Conservation (phyloP, 164 flowering plant genomes). For the Buxus sempervirens region DNA sequence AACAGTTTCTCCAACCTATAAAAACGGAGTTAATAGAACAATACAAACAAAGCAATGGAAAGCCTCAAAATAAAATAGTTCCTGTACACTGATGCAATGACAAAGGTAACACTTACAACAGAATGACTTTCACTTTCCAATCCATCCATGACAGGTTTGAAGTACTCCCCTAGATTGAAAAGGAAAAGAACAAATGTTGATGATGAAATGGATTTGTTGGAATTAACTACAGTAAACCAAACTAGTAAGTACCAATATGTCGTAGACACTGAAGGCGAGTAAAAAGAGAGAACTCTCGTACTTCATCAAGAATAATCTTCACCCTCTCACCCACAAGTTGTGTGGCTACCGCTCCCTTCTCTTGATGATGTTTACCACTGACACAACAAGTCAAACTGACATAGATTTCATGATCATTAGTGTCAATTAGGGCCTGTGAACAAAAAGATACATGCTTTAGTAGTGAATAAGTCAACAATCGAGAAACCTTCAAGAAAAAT, state of each 20-base stretch:
- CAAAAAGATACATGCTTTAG: neutral
- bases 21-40: slow-evolving; percentile 9
- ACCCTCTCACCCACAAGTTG: slow-evolving; percentile 87
- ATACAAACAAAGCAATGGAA: neutral
- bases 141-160: slow-evolving; percentile 63
- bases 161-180: slow-evolving; percentile 57
- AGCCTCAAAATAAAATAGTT: neutral
- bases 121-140: slow-evolving; percentile 44
- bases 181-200: neutral
- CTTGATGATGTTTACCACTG: slow-evolving; percentile 40
- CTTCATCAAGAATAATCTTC: slow-evolving; percentile 84
- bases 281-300: slow-evolving; percentile 50
- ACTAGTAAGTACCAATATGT: slow-evolving; percentile 57
- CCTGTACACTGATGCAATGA: neutral
- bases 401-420: slow-evolving; percentile 79
- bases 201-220: neutral
- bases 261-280: slow-evolving; percentile 60
- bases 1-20: slow-evolving; percentile 77
- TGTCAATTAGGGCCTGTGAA: slow-evolving; percentile 74
- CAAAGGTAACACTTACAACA: slow-evolving; percentile 46
- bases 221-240: neutral
- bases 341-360: slow-evolving; percentile 66
- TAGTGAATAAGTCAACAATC: neutral
- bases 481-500: neutral
- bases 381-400: slow-evolving; percentile 54